phyloP scores from a whole-genome alignment of 805 yeast genomes.

The Saccharomycopsis capsularis region DNA sequence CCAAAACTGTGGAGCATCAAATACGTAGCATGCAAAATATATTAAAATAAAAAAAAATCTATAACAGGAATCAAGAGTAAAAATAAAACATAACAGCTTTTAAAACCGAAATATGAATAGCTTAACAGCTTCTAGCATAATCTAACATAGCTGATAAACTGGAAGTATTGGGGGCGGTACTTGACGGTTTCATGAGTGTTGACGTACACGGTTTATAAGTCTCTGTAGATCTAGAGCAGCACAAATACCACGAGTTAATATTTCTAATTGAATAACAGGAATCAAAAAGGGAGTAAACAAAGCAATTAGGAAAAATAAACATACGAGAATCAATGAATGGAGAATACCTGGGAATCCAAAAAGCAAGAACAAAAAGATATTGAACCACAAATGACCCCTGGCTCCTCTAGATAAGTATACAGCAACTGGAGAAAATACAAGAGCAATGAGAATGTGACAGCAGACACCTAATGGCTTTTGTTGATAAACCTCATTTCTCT shows the following conservation, averaged over 20 bases:
- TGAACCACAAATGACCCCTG: not conserved
- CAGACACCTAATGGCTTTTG: not conserved
- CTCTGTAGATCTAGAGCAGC: not conserved
- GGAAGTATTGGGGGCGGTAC: no score
- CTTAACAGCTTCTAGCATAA: no score
- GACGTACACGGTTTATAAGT: no score
- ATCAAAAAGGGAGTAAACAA: not conserved
- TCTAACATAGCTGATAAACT: no score
- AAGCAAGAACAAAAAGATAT: conserved; percentile 24
- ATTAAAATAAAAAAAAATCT: no score
- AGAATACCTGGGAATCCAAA: conserved; percentile 23
- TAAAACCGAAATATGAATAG: no score
- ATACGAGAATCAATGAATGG: conserved; percentile 17
- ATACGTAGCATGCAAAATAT: no score
- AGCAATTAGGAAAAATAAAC: not conserved
- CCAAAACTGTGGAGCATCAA: no score
- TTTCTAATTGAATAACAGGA: not conserved
- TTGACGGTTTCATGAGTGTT: no score
- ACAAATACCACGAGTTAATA: no score
- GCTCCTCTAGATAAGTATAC: not conserved
- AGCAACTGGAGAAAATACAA: not conserved
- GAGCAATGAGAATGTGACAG: not conserved
- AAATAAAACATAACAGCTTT: no score
- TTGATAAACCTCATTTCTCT: not conserved
- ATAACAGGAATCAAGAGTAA: no score